A percentile compares a stretch with the other conserved stretches of the same genome.
These are phyloP conservation scores for Pseudogymnoascus sp. DNA, from an alignment of 2,329 filamentous ascomycete genomes.

Conservation along the genomic window DNA sequence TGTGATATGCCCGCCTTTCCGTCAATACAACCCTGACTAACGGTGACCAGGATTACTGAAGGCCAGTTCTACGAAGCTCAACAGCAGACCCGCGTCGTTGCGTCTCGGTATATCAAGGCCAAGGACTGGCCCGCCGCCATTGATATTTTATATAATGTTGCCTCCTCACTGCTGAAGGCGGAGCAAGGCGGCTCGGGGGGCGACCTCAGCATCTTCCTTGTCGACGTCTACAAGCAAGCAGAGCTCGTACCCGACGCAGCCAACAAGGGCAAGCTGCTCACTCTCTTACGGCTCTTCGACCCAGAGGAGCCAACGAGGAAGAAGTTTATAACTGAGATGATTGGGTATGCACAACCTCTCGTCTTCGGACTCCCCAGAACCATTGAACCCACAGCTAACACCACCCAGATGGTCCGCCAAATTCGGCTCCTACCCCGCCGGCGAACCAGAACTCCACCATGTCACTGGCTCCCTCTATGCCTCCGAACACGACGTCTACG, in stretches of 20 bases:
- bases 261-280: slow-evolving; percentile 67
- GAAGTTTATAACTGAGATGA: slow-evolving; percentile 80
- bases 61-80: slow-evolving; percentile 97
- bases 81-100: slow-evolving; percentile 93
- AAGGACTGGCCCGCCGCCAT: slow-evolving; percentile 77
- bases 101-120: slow-evolving; percentile 84
- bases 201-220: slow-evolving; percentile 76
- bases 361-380: neutral
- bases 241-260: slow-evolving; percentile 68
- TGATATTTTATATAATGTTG: slow-evolving; percentile 77
- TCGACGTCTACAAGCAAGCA: slow-evolving; percentile 86
- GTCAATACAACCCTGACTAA: slow-evolving; percentile 13
- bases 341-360: slow-evolving; percentile 46
- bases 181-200: slow-evolving; percentile 92
- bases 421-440: slow-evolving; percentile 77
- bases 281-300: slow-evolving; percentile 71
- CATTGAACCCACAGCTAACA: slow-evolving; percentile 8
- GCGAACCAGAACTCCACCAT: slow-evolving; percentile 91
- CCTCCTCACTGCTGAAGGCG: slow-evolving; percentile 76
- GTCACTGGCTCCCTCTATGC: slow-evolving; percentile 81
- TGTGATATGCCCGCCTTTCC: slow-evolving; percentile 28
- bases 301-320: slow-evolving; percentile 82
- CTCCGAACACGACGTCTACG: slow-evolving; percentile 87
- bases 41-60: slow-evolving; percentile 62
- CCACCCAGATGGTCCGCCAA: slow-evolving; percentile 67